Conservation (phyloP, 352 stramenopile genomes). For the Globisporangium parvum region DNA sequence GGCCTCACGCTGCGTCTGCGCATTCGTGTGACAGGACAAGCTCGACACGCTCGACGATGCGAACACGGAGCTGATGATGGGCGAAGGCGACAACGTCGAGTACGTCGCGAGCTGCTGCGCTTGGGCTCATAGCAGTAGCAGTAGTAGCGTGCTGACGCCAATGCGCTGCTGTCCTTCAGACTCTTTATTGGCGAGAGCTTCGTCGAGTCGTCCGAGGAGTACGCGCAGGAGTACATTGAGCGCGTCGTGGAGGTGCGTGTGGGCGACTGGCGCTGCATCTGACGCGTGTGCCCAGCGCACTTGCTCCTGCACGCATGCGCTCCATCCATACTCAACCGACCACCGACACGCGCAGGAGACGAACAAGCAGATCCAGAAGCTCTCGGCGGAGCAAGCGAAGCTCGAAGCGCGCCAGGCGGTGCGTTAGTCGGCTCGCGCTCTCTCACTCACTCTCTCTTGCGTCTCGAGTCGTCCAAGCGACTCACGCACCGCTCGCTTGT, state of each 20-base stretch:
- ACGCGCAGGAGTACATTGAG: constrained; percentile 92
- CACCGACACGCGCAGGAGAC: constrained; percentile 25
- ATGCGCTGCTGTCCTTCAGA: constrained; percentile 19
- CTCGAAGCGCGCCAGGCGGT: constrained; percentile 88
- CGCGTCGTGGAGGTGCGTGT: constrained; percentile 72
- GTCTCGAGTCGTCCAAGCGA: too few relatives aligned
- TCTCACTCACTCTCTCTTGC: too few relatives aligned
- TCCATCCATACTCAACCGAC: too few relatives aligned
- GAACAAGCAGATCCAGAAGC: constrained; percentile 76
- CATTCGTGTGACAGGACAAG: constrained; percentile 68
- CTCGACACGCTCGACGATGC: constrained; percentile 96
- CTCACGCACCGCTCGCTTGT: background rate
- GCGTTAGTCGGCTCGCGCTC: constrained; percentile 3
- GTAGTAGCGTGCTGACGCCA: background rate
- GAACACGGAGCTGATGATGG: constrained; percentile 97
- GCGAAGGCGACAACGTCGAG: constrained; percentile 79
- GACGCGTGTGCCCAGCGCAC: too few relatives aligned
- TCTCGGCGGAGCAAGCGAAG: constrained; percentile 81
- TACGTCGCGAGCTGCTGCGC: constrained; percentile 18
- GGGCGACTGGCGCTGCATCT: background rate
- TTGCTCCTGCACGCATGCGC: background rate
- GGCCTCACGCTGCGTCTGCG: too few relatives aligned
- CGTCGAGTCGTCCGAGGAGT: constrained; percentile 92
- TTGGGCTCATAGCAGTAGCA: background rate
- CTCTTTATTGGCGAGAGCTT: constrained; percentile 95